Evolutionary conservation across 768 basidiomycete species (phyloP).

Genomic region (Agaricus sinodeliciosus): DNA sequence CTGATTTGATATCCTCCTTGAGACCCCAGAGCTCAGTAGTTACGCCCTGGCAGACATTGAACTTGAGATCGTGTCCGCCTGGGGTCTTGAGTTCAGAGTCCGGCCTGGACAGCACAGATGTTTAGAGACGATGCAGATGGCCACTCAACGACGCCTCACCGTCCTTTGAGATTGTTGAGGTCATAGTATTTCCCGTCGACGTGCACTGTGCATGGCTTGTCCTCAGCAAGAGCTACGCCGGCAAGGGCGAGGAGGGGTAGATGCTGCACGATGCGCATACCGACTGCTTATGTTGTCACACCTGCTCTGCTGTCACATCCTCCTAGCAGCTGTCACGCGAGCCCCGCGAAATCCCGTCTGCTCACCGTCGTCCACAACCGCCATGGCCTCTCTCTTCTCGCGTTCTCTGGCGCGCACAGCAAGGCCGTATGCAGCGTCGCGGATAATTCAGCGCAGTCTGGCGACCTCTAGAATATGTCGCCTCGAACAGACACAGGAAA

Average conservation of each 20-base stretch:
- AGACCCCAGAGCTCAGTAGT: slow-evolving; percentile 52
- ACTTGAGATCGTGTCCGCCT: slow-evolving; percentile 36
- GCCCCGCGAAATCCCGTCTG: slow-evolving; percentile 31
- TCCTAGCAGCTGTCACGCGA: slow-evolving; percentile 1
- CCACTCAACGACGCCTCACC: slow-evolving; percentile 28
- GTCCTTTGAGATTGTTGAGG: slow-evolving; percentile 52
- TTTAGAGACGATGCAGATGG: slow-evolving; percentile 2
- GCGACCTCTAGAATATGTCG: slow-evolving; percentile 26
- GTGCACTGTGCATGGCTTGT: slow-evolving; percentile 57
- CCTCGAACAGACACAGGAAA: slow-evolving; percentile 24
- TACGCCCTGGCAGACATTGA: slow-evolving; percentile 62
- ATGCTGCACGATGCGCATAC: slow-evolving; percentile 4
- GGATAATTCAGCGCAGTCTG: slow-evolving; percentile 27
- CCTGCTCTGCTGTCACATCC: neutral
- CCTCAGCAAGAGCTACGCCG: slow-evolving; percentile 23
- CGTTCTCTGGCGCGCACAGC: slow-evolving; percentile 51
- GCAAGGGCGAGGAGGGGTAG: slow-evolving; percentile 9
- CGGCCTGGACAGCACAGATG: slow-evolving; percentile 35
- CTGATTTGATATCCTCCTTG: slow-evolving; percentile 43
- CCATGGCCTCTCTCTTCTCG: slow-evolving; percentile 62
- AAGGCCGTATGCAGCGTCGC: slow-evolving; percentile 23
- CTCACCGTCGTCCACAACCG: slow-evolving; percentile 21
- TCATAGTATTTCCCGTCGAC: slow-evolving; percentile 58
- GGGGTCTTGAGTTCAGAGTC: slow-evolving; percentile 54
- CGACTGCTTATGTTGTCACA: slow-evolving; percentile 11